Percentiles rank a stretch among this genome's conserved stretches.
These are phyloP conservation scores for Auxenochlorella protothecoides DNA, from an alignment of 139 green algal species.

Conservation along the genomic window DNA sequence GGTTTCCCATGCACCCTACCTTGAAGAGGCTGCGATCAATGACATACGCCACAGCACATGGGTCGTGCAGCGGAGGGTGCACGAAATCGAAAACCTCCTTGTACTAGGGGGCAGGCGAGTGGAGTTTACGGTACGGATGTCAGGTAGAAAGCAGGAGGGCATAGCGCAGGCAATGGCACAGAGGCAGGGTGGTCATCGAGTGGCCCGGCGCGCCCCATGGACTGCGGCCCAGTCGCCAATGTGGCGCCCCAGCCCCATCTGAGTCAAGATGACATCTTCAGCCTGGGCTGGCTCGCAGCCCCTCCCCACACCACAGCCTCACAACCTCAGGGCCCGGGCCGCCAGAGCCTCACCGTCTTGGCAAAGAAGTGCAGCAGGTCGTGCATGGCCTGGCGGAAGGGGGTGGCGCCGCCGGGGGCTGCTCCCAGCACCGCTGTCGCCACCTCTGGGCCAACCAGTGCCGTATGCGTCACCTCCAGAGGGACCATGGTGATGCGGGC, in stretches of 20 bases:
- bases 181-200: too few species aligned
- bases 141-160: too few species aligned
- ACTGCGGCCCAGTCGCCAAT: too few species aligned
- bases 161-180: too few species aligned
- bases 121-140: too few species aligned
- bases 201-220: too few species aligned
- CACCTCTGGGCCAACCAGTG: conserved; percentile 62
- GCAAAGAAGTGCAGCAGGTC: conserved; percentile 68
- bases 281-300: too few species aligned
- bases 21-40: conserved; percentile 67
- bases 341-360: neutral
- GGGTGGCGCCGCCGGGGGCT: conserved; percentile 1
- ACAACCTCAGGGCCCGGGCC: too few species aligned
- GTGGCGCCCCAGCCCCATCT: too few species aligned
- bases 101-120: neutral
- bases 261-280: too few species aligned
- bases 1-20: conserved; percentile 18
- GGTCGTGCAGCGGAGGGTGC: conserved; percentile 85
- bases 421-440: conserved; percentile 35
- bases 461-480: conserved; percentile 89
- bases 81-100: conserved; percentile 67
- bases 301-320: too few species aligned
- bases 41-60: conserved; percentile 77
- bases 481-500: conserved; percentile 82
- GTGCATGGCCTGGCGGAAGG: conserved; percentile 40